A percentile compares a stretch with the other conserved stretches of the same genome.
These are phyloP conservation scores for Phaffomyces antillensis DNA, from an alignment of 805 yeast species.

Conservation along the genomic window DNA sequence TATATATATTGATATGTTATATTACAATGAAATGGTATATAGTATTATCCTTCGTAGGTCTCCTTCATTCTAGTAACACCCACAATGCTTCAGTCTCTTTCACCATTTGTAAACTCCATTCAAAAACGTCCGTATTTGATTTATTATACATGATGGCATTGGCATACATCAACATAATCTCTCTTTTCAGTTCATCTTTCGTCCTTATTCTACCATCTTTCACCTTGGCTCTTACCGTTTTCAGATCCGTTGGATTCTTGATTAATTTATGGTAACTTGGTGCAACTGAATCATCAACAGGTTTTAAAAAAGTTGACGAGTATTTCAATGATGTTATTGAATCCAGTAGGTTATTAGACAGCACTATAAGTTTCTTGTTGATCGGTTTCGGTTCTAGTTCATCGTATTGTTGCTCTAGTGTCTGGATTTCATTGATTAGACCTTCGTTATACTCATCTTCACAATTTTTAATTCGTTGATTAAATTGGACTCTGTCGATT, in stretches of 20 bases:
- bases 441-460: conserved; percentile 6
- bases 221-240: conserved; percentile 50
- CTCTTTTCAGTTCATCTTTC: conserved; percentile 52
- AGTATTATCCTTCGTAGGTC: neutral
- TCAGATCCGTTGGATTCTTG: conserved; percentile 59
- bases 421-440: neutral
- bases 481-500: conserved; percentile 14
- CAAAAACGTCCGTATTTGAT: conserved; percentile 51
- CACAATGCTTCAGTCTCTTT: conserved; percentile 52
- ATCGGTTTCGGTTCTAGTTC: neutral
- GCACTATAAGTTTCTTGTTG: conserved; percentile 48
- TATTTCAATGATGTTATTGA: conserved; percentile 64
- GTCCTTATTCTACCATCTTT: conserved; percentile 49
- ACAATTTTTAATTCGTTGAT: conserved; percentile 9
- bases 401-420: neutral
- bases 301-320: conserved; percentile 66
- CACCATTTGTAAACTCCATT: conserved; percentile 65
- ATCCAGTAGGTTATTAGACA: conserved; percentile 54
- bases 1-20: neutral
- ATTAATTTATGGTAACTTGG: conserved; percentile 60
- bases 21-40: neutral
- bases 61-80: conserved; percentile 34
- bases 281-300: conserved; percentile 62
- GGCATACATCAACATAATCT: conserved; percentile 70
- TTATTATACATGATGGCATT: conserved; percentile 80